Percentiles rank a stretch among this genome's conserved stretches.
Conservation (phyloP, 192 early-diverging fungal species). For the Podila epicladia region DNA sequence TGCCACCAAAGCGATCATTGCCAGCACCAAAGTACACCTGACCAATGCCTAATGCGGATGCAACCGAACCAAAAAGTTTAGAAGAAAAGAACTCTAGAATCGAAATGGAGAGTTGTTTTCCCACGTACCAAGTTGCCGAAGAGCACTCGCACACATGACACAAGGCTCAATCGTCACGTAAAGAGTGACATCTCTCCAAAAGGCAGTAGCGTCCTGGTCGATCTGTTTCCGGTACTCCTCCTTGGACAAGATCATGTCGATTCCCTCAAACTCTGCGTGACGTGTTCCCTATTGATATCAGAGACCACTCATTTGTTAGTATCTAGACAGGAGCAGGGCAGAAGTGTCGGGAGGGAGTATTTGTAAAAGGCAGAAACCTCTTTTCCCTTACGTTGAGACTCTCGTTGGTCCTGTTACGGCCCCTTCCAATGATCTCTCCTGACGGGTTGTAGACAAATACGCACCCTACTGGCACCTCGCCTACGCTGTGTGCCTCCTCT, state of each 20-base stretch:
- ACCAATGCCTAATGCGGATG: slow-evolving; percentile 63
- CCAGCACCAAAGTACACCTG: slow-evolving; percentile 91
- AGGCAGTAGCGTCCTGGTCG: slow-evolving; percentile 28
- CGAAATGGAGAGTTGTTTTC: background rate
- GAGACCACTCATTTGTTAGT: background rate
- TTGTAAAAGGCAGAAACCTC: background rate
- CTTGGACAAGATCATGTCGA: slow-evolving; percentile 75
- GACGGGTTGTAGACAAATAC: slow-evolving; percentile 79
- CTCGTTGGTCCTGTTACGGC: slow-evolving; percentile 91
- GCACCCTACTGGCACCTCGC: slow-evolving; percentile 97
- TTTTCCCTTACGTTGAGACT: slow-evolving; percentile 75
- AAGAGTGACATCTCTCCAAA: slow-evolving; percentile 64
- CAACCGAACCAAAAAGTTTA: background rate
- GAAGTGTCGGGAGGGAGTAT: background rate
- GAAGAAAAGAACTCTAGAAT: background rate
- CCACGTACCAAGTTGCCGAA: slow-evolving; percentile 75
- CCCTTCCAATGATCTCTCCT: slow-evolving; percentile 74
- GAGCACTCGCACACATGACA: slow-evolving; percentile 96
- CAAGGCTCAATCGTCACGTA: slow-evolving; percentile 99
- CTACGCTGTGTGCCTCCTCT: slow-evolving; percentile 80
- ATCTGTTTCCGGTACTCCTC: slow-evolving; percentile 26
- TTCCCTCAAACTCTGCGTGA: slow-evolving; percentile 95
- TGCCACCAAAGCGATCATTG: slow-evolving; percentile 97
- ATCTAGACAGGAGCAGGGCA: background rate
- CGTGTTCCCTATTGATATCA: slow-evolving; percentile 75